These are phyloP conservation scores for Neonectria punicea DNA, from an alignment of 2,329 filamentous ascomycete species.

Conservation along the genomic window DNA sequence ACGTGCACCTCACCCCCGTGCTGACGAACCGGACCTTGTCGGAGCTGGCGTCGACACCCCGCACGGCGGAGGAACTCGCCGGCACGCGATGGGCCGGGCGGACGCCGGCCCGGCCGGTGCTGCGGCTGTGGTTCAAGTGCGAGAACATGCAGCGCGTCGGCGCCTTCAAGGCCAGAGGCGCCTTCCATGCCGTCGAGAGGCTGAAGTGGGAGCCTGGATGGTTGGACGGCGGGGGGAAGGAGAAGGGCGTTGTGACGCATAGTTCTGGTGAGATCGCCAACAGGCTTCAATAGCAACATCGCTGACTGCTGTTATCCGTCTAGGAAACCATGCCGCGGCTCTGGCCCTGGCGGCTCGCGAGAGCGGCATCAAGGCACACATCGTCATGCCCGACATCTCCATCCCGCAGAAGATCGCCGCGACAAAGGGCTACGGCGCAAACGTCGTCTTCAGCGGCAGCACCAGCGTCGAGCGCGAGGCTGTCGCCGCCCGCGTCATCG, in stretches of 20 bases:
- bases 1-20: slow-evolving; percentile 86
- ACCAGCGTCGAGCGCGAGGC: slow-evolving; percentile 85
- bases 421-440: slow-evolving; percentile 80
- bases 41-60: slow-evolving; percentile 77
- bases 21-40: slow-evolving; percentile 82
- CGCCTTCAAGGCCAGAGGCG: slow-evolving; percentile 92
- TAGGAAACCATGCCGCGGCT: slow-evolving; percentile 95
- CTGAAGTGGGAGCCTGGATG: slow-evolving; percentile 71
- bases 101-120: slow-evolving; percentile 68
- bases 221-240: slow-evolving; percentile 67
- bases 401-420: slow-evolving; percentile 88
- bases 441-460: slow-evolving; percentile 82
- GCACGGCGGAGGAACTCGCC: slow-evolving; percentile 61
- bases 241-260: slow-evolving; percentile 86
- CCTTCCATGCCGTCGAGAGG: slow-evolving; percentile 84
- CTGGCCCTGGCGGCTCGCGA: slow-evolving; percentile 84
- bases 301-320: slow-evolving; percentile 6
- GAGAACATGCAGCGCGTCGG: slow-evolving; percentile 93
- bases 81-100: slow-evolving; percentile 67
- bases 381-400: slow-evolving; percentile 91
- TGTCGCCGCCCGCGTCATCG: slow-evolving; percentile 74
- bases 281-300: not conserved
- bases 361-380: slow-evolving; percentile 80
- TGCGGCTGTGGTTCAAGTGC: slow-evolving; percentile 92
- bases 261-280: slow-evolving; percentile 72